Evolutionary conservation across 2,329 filamentous ascomycete genomes (phyloP), one percentile per base, ranked within the genome.

Genomic region (Lomentospora prolificans): DNA sequence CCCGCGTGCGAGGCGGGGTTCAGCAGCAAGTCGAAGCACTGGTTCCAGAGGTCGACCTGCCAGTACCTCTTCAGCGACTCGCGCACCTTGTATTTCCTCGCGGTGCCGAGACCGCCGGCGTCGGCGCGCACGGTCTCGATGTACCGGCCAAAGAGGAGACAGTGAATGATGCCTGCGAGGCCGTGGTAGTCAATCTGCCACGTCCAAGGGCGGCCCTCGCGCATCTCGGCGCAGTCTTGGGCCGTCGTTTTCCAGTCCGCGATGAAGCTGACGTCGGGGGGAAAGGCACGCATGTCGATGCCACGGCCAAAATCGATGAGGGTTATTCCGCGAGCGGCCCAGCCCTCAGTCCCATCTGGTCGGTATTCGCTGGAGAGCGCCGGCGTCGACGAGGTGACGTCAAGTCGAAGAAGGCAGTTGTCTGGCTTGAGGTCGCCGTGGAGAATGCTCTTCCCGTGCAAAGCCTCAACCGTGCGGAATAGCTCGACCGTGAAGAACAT

Each of bases 141-240:
- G 71, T 97, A 97, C 65, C 89, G 90, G 8, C 94, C 92, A 66
- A 96, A 99, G 3, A 99, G 80, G 63, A 99, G 80, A 46, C 84
- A 86, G 70, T 99, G 90, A 3, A 97, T 76, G 24, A 89, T 88
- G 3, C 90, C 90, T 0, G 94, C 94, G 0, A 96, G 78, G 10
- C 94, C 94, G 69, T 95, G 89, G 64, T 97, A 95, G 73, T 99
- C 94, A 61, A 96, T 89, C 69, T 99, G 94, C 75, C 90, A 96
- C 1, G 92, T 97, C 94, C 94, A 99, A 0, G 91, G 90, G 1
- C 92, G 81, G 57, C 90, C 81, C 72, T 99, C 92, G 50, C 91
- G 86, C 81, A 97, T 96, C 75, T 99, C 94, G 17, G 89, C 86
- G 69, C 94, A 99, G 70, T 99, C 94, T 54, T 90, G 86, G 24